These are phyloP conservation scores for Dothideomycetes sp. DNA, from an alignment of 2,329 filamentous ascomycete genomes.

Conservation along the genomic window DNA sequence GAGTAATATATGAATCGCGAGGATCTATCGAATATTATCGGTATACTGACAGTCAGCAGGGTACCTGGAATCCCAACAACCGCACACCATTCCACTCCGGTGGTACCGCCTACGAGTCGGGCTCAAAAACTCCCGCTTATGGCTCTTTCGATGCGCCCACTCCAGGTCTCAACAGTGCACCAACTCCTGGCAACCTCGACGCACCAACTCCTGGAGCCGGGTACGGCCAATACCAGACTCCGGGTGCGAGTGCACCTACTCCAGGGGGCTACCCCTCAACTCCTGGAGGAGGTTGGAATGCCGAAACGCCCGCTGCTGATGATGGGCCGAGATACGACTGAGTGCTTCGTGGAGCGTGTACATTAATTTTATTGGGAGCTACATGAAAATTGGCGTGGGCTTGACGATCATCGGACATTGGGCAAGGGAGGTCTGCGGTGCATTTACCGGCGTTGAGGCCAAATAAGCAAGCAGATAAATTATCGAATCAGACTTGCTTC, in stretches of 20 bases:
- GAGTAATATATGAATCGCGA: conserved; percentile 13
- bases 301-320: conserved; percentile 43
- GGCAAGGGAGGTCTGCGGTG: no score
- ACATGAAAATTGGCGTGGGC: no score
- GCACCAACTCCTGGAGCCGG: conserved; percentile 23
- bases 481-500: no score
- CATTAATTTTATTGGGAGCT: no score
- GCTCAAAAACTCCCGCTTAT: conserved; percentile 29
- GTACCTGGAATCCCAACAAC: conserved; percentile 25
- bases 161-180: conserved; percentile 29
- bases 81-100: conserved; percentile 59
- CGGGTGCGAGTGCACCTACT: conserved; percentile 45
- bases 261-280: conserved; percentile 46
- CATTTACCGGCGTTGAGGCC: no score
- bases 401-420: no score
- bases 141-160: conserved; percentile 54
- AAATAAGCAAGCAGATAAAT: no score
- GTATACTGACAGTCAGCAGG: conserved; percentile 13
- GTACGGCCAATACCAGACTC: conserved; percentile 30
- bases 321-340: conserved; percentile 33
- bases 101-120: conserved; percentile 46
- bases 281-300: conserved; percentile 34
- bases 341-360: no score
- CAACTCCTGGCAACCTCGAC: conserved; percentile 25
- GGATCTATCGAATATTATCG: no score